Percentiles rank a stretch among this genome's conserved stretches.
These are phyloP conservation scores for Domatiomyces globalis DNA, from an alignment of 2,329 filamentous ascomycete genomes.

Conservation along the genomic window DNA sequence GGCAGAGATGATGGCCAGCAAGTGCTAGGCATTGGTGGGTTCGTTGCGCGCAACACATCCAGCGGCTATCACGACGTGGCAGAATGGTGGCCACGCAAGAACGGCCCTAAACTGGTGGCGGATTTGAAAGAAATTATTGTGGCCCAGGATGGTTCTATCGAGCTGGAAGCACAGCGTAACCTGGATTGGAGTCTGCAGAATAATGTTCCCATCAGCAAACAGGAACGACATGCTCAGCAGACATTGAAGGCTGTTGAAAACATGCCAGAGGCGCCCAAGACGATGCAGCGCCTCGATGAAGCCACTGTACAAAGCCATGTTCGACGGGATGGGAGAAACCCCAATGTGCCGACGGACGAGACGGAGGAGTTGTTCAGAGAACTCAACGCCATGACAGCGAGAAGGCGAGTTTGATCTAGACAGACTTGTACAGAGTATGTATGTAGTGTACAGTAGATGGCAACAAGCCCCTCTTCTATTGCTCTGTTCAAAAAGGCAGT, in stretches of 20 bases:
- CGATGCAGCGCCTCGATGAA: not conserved
- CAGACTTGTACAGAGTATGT: not conserved
- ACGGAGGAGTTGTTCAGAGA: not conserved
- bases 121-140: conserved; percentile 7
- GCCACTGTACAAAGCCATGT: not conserved
- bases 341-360: not conserved
- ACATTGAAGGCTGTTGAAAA: not conserved
- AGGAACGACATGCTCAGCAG: conserved; percentile 1
- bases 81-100: conserved; percentile 10
- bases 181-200: conserved; percentile 9
- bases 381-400: not conserved
- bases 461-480: too few species aligned
- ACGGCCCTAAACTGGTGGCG: conserved; percentile 13
- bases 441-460: too few species aligned
- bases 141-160: conserved; percentile 11
- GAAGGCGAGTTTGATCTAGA: not conserved
- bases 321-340: not conserved
- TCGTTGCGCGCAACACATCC: conserved; percentile 9
- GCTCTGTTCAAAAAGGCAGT: not conserved
- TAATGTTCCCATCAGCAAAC: conserved; percentile 7
- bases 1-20: conserved; percentile 7
- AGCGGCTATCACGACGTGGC: not conserved
- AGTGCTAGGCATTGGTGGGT: conserved; percentile 15
- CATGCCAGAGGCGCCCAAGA: not conserved
- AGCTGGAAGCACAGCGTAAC: conserved; percentile 6